phyloP scores from a whole-genome alignment of 2,329 filamentous ascomycete species.

The Cytospora piceae region DNA sequence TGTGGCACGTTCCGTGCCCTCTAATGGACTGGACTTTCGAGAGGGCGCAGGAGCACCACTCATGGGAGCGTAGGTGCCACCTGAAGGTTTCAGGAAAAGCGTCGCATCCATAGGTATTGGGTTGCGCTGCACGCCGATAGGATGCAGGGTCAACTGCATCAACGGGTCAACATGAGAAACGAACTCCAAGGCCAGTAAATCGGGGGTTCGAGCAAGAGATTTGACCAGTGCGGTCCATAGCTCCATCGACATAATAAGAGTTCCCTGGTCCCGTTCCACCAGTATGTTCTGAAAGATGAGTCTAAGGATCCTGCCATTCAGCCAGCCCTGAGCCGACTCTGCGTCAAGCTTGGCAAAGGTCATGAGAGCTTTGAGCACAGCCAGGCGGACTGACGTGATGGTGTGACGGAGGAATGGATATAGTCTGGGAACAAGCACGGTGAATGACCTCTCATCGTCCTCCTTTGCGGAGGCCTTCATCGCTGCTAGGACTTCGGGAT shows the following conservation, averaged over 20 bases:
- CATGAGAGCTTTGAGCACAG: slow-evolving; percentile 87
- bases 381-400: slow-evolving; percentile 91
- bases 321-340: slow-evolving; percentile 83
- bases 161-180: slow-evolving; percentile 76
- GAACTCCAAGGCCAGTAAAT: slow-evolving; percentile 73
- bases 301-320: slow-evolving; percentile 85
- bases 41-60: slow-evolving; percentile 49
- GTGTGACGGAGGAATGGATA: slow-evolving; percentile 97
- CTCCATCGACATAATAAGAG: slow-evolving; percentile 80
- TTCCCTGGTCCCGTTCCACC: slow-evolving; percentile 85
- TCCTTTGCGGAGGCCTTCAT: slow-evolving; percentile 89
- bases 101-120: slow-evolving; percentile 89
- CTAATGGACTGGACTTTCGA: slow-evolving; percentile 56
- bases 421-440: slow-evolving; percentile 85
- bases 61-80: slow-evolving; percentile 71
- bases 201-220: slow-evolving; percentile 66
- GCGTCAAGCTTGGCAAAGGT: slow-evolving; percentile 90
- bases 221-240: slow-evolving; percentile 82
- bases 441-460: slow-evolving; percentile 87
- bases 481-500: slow-evolving; percentile 86
- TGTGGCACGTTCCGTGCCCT: slow-evolving; percentile 63
- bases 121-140: slow-evolving; percentile 88
- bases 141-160: slow-evolving; percentile 82
- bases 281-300: slow-evolving; percentile 94
- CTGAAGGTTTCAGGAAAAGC: slow-evolving; percentile 92